phyloP scores from a whole-genome alignment of 2,329 filamentous ascomycete species.

The Arthrocladium fulminans region DNA sequence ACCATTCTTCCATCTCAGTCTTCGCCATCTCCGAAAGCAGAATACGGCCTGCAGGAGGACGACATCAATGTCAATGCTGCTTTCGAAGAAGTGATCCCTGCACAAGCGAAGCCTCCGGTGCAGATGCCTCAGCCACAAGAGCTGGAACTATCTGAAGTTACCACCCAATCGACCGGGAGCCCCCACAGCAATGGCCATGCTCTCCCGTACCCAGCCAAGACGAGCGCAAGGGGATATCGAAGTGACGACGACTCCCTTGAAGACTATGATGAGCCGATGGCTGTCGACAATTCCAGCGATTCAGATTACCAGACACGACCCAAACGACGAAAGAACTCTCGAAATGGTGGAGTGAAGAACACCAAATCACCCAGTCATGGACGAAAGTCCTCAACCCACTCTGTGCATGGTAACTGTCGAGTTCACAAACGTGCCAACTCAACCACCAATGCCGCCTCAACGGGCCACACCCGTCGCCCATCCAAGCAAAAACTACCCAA shows the following conservation, averaged over 20 bases:
- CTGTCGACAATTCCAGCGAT: constrained; percentile 12
- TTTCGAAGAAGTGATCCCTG: not conserved
- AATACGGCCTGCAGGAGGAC: not conserved
- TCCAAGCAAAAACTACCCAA: constrained; percentile 7
- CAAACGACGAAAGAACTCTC: not conserved
- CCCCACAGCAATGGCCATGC: not conserved
- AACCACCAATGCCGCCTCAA: not conserved
- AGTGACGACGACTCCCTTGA: not conserved
- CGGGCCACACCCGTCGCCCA: not conserved
- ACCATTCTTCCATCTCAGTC: not conserved
- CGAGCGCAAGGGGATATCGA: constrained; percentile 11
- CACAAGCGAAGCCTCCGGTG: not conserved
- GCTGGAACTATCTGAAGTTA: constrained; percentile 13
- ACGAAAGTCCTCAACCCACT: constrained; percentile 4
- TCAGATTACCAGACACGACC: constrained; percentile 12
- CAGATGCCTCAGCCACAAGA: constrained; percentile 17
- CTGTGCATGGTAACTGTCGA: not conserved
- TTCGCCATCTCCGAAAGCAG: too few species aligned
- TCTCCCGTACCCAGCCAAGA: too few species aligned
- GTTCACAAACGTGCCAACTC: constrained; percentile 12
- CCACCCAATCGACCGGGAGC: not conserved
- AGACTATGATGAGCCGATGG: not conserved
- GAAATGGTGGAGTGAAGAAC: constrained; percentile 7
- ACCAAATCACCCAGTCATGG: constrained; percentile 6
- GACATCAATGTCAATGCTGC: not conserved